Evolutionary conservation across 2,329 filamentous ascomycete genomes (phyloP), one percentile per base, ranked within the genome.

Genomic region (Penicillium sp.): DNA sequence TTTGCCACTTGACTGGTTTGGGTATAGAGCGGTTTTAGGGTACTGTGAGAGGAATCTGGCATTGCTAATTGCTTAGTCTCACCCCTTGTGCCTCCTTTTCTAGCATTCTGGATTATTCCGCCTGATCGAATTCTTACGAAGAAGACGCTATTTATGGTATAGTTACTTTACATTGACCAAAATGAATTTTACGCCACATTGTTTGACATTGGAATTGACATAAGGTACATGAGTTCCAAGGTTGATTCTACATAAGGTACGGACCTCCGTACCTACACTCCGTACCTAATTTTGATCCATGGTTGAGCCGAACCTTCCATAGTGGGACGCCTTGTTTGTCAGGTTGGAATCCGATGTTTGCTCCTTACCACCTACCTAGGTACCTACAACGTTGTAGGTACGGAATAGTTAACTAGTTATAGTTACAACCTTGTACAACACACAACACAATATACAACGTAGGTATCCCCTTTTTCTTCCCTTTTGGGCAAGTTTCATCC

Each of bases 41-140:
- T 39, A 39, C 34, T 38, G 46, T 53, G 23, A 27, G 46, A 54
- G 51, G 40, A 44, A 54, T 50, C 46, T 27, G 34, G 39, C 51
- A 54, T 50, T 38, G 34, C 14, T 35, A 7, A 30, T 34, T 18
- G 27, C 35, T 16, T 49, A 13, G 23, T 3, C 16, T 44, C 10
- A 16, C 45, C 51, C 51, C 44, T 53, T 41, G 36, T 43, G 38
- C 13, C 46, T 54, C 51, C 51, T 32, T 42, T 48, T 38, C n/a
- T 19, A 13, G 16, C 18, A 26, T 49, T 7, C 13, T 41, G 9
- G 5, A 16, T 27, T 46, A 46, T 51, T 18, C 16, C 13, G 3
- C 23, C 23, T 23, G 23, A 5, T 23, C 23, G 23, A 23, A 23
- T 3, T 23, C 23, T 23, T 23, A 23, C 23, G 23, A 23, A 23